Percentiles rank a stretch among this genome's conserved stretches.
These are phyloP conservation scores for Porodaedalea pini DNA, from an alignment of 1,284 basidiomycete species.

Conservation along the genomic window DNA sequence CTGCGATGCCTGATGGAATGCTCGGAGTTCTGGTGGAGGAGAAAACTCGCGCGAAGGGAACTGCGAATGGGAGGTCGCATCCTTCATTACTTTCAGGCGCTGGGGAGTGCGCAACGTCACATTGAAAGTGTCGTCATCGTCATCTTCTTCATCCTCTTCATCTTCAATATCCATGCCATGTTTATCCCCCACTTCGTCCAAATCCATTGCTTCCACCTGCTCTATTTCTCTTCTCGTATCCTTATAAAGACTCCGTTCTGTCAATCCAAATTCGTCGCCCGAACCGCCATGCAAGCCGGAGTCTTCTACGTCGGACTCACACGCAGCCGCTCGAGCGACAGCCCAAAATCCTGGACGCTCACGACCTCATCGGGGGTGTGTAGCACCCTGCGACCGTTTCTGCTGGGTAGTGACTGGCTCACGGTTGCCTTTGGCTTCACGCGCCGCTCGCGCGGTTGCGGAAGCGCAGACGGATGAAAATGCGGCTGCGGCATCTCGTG, in stretches of 20 bases:
- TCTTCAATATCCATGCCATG: slow-evolving; percentile 29
- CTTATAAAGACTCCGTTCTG: slow-evolving; percentile 16
- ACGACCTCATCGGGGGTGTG: slow-evolving; percentile 3
- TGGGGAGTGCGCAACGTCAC: slow-evolving; percentile 63
- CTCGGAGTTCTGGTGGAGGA: not conserved
- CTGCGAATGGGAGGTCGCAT: not conserved
- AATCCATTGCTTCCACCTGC: not conserved
- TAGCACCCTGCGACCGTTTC: slow-evolving; percentile 11
- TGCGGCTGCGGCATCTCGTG: slow-evolving; percentile 3
- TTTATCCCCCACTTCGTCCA: slow-evolving; percentile 26
- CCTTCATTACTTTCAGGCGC: not conserved
- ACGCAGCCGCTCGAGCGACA: slow-evolving; percentile 63
- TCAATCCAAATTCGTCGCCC: slow-evolving; percentile 44
- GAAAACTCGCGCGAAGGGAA: slow-evolving; percentile 1
- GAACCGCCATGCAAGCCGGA: slow-evolving; percentile 53
- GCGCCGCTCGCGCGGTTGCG: not conserved
- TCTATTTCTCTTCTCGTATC: not conserved
- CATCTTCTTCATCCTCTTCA: slow-evolving; percentile 32
- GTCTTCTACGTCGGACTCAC: slow-evolving; percentile 41
- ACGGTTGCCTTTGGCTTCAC: slow-evolving; percentile 12
- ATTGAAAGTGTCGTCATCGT: slow-evolving; percentile 53
- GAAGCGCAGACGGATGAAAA: not conserved
- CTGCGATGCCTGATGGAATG: not conserved
- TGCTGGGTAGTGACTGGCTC: slow-evolving; percentile 15
- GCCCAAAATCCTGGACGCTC: slow-evolving; percentile 48